phyloP scores from a whole-genome alignment of 164 flowering plant species.

The Cinnamomum chago region DNA sequence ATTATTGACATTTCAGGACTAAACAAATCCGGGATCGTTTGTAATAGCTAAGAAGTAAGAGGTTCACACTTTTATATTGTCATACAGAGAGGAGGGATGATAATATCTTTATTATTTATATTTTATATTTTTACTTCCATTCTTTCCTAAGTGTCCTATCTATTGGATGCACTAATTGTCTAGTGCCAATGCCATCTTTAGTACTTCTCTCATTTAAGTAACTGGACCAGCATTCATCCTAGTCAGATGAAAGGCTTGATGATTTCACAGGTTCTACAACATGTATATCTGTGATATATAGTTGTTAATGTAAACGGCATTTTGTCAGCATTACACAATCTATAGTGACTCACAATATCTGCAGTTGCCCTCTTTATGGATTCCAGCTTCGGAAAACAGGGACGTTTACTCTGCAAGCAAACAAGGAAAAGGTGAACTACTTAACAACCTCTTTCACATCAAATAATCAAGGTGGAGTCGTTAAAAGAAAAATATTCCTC shows the following conservation, averaged over 20 bases:
- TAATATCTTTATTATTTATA: too few relatives aligned
- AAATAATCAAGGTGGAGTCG: background rate
- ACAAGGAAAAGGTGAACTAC: background rate
- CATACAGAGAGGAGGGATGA: too few relatives aligned
- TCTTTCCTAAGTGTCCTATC: too few relatives aligned
- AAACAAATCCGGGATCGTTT: too few relatives aligned
- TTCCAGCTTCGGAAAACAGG: slow-evolving; percentile 84
- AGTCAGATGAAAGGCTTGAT: background rate
- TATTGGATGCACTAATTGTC: too few relatives aligned
- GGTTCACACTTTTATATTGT: too few relatives aligned
- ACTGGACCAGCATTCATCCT: background rate
- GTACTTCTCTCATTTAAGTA: too few relatives aligned
- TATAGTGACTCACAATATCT: slow-evolving; percentile 67
- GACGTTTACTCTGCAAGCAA: slow-evolving; percentile 66
- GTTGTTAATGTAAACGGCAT: background rate
- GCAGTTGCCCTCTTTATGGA: slow-evolving; percentile 95
- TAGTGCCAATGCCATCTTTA: too few relatives aligned
- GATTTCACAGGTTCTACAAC: background rate
- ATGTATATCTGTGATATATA: background rate
- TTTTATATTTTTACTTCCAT: too few relatives aligned
- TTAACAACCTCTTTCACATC: slow-evolving; percentile 2
- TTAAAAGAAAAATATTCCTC: background rate
- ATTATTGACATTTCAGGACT: too few relatives aligned
- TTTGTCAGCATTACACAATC: background rate
- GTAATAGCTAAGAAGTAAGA: too few relatives aligned